Conservation (phyloP, 768 basidiomycete genomes). For the Scleroderma bovista region DNA sequence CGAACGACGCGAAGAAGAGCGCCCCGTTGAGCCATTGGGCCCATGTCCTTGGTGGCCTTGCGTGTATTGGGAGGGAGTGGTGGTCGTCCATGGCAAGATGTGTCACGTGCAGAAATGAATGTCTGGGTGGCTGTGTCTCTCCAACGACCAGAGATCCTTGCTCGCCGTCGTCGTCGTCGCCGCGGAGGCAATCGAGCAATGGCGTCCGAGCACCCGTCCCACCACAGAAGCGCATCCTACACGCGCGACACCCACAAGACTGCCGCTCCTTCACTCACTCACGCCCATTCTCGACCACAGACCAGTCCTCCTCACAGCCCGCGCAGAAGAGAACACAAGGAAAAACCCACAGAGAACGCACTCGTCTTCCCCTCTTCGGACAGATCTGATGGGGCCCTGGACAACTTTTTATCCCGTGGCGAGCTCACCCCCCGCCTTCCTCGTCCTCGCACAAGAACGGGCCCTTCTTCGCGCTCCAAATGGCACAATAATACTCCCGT, state of each 20-base stretch:
- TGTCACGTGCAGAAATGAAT: neutral
- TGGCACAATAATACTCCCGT: slow-evolving; percentile 44
- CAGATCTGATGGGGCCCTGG: slow-evolving; percentile 21
- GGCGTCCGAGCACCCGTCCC: slow-evolving; percentile 35
- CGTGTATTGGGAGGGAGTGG: slow-evolving; percentile 46
- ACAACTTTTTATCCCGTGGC: slow-evolving; percentile 17
- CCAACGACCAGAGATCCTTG: no score
- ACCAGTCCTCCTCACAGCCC: slow-evolving; percentile 30
- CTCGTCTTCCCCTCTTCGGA: slow-evolving; percentile 25
- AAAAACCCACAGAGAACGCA: slow-evolving; percentile 21
- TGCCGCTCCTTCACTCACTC: slow-evolving; percentile 16
- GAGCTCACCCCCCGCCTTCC: slow-evolving; percentile 35
- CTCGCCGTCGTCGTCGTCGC: no score
- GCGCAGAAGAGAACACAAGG: slow-evolving; percentile 20
- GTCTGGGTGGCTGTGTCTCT: no score
- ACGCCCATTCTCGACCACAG: slow-evolving; percentile 40
- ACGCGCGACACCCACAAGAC: slow-evolving; percentile 41
- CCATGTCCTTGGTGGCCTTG: slow-evolving; percentile 53
- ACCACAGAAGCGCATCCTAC: slow-evolving; percentile 54
- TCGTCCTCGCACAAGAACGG: slow-evolving; percentile 53
- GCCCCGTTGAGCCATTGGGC: slow-evolving; percentile 41
- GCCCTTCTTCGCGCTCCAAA: slow-evolving; percentile 43
- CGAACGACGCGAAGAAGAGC: slow-evolving; percentile 53
- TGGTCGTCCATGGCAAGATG: slow-evolving; percentile 17
- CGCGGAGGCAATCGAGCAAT: no score